These are phyloP conservation scores for Penicillium sp. DNA, from an alignment of 2,329 filamentous ascomycete species.

Conservation along the genomic window DNA sequence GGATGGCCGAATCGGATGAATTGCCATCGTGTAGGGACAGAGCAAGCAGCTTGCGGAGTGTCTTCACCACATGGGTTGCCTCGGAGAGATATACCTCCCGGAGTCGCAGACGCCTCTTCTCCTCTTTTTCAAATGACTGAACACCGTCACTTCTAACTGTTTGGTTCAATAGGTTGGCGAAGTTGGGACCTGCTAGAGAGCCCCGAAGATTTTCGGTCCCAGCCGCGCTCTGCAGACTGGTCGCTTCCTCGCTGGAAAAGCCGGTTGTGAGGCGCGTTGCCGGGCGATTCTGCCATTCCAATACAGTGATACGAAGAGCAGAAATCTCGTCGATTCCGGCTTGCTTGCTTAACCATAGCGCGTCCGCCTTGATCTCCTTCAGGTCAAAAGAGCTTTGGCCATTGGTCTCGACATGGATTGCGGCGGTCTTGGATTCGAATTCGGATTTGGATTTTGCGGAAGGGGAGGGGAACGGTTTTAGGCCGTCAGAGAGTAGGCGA, in stretches of 20 bases:
- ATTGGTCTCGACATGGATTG: conserved; percentile 75
- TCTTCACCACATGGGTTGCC: conserved; percentile 64
- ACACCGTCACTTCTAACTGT: conserved; percentile 29
- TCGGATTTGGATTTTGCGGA: conserved; percentile 63
- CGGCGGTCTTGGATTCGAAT: conserved; percentile 81
- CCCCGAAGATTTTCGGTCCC: conserved; percentile 61
- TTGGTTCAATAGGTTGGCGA: conserved; percentile 35
- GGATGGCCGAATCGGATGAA: conserved; percentile 12
- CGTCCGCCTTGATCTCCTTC: conserved; percentile 77
- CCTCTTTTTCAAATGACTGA: conserved; percentile 58
- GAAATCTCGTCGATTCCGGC: conserved; percentile 75
- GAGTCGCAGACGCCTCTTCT: conserved; percentile 64
- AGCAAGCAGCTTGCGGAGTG: conserved; percentile 51
- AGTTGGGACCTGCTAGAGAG: conserved; percentile 49
- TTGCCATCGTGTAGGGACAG: conserved; percentile 29
- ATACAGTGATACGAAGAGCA: conserved; percentile 72
- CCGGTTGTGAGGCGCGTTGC: conserved; percentile 67
- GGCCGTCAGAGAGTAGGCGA: conserved; percentile 65
- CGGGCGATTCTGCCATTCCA: conserved; percentile 82
- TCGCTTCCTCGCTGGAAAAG: conserved; percentile 73
- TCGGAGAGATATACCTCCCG: conserved; percentile 70
- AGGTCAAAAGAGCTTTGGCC: conserved; percentile 68
- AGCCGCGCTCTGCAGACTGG: conserved; percentile 71
- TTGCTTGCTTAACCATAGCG: conserved; percentile 78
- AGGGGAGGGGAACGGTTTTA: conserved; percentile 63